phyloP scores from a whole-genome alignment of 352 stramenopile species.

The Pythium brassicae region DNA sequence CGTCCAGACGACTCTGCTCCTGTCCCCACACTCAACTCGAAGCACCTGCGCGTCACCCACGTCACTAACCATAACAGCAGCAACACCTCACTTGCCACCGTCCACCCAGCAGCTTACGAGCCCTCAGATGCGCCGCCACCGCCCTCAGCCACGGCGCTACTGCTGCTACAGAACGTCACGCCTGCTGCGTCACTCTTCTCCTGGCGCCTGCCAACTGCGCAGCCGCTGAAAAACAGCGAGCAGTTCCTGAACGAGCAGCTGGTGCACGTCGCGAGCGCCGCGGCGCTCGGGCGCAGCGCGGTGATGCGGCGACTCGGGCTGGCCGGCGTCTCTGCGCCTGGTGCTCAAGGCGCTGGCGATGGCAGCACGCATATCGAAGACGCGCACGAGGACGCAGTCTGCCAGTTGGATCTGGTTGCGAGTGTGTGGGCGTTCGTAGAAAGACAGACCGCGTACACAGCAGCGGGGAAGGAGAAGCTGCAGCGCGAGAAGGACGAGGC shows the following conservation, averaged over 20 bases:
- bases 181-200: slow-evolving; percentile 9
- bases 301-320: slow-evolving; percentile 7
- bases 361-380: not conserved
- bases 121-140: not conserved
- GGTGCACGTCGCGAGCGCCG: slow-evolving; percentile 29
- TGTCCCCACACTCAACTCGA: not conserved
- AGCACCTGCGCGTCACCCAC: not conserved
- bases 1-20: not conserved
- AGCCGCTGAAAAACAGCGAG: slow-evolving; percentile 41
- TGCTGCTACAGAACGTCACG: slow-evolving; percentile 10
- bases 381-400: slow-evolving; percentile 9
- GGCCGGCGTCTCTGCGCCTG: too few species aligned
- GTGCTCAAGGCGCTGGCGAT: not conserved
- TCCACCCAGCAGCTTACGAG: not conserved
- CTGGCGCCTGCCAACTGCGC: slow-evolving; percentile 44
- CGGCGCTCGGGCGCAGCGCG: slow-evolving; percentile 4
- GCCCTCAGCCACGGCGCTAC: not conserved
- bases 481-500: slow-evolving; percentile 22
- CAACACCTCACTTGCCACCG: not conserved
- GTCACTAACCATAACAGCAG: not conserved
- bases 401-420: slow-evolving; percentile 9
- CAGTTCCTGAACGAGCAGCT: slow-evolving; percentile 67
- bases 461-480: slow-evolving; percentile 11
- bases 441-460: slow-evolving; percentile 5
- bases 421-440: slow-evolving; percentile 11